Evolutionary conservation across 495 filamentous ascomycete species (phyloP), one percentile per base, ranked within the genome.

Genomic region (Penicillium soppii): DNA sequence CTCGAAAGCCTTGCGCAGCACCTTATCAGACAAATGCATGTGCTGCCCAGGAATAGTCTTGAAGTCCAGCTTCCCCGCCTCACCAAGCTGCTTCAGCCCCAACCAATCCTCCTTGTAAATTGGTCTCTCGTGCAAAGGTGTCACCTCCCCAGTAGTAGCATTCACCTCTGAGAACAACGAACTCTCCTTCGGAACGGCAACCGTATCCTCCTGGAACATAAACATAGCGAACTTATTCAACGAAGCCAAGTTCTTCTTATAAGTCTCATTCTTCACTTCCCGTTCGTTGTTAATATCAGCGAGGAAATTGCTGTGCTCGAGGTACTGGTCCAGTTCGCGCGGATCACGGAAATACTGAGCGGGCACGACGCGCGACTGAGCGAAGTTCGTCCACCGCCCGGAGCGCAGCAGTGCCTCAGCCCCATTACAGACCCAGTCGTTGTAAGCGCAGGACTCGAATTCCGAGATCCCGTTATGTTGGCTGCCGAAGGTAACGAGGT

Each of bases 271-370:
- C 78, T 92, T 96, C 45, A 62, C 20, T 15, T 38, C 65, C 2
- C 95, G 78, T 80, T 97, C 94, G 63, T 96, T 97, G 71, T 99
- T 99, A 68, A 97, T 85, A 67, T 97, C 92, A n/a, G 92, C 94
- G n/a, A 99, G 76, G 67, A 92, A 96, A 61, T 92, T 95, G 63
- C 89, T 94, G 65, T 85, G 54, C 59, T 88, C 84, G 15, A 97
- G 77, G 65, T 97, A 98, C 26, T 69, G 61, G 4, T 86, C 85
- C 47, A 89, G 67, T 53, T 90, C 80, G 2, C 68, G 73, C 0
- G 86, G 84, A 58, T 94, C 82, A 20, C 92, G 85, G 74, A 86
- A 97, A 68, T 99, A 99, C 72, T 99, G 94, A 43, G 95, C 95
- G 0, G 94, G 94, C 5, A 98, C 90, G 5, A 98, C 73, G 21